Base-by-base conservation (phyloP, 495 filamentous ascomycete genomes). In the Aspergillus haitiensis region DNA sequence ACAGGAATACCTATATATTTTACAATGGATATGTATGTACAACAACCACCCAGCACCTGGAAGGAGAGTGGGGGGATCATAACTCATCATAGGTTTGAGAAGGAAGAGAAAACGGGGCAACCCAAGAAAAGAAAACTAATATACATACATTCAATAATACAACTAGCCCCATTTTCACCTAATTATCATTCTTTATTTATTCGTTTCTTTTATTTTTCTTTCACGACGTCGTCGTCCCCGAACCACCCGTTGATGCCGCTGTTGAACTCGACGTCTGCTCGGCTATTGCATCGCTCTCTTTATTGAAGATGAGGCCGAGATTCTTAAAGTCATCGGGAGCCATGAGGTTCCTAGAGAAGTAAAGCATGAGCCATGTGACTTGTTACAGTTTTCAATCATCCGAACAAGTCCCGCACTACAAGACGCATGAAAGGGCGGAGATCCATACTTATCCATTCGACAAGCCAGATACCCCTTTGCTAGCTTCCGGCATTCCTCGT, bases 291-390 rank as follows among this genome's bases (percentile, higher is more conserved):
- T 45, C 59, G 18, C 66, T 60, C 10, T 71, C 66, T 8, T 80
- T 70, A 45, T 81, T 74, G 33, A 91, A 89, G 11, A 77, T 75
- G 59, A 95, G 92, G 1, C 94, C 94, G 27, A 98, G 78, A 63
- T 98, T 98, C 74, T 88, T 88, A 67, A 97, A 91, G 55, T 93
- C 86, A 67, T 98, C 94, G 53, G 84, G 89, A 16, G 92, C 91
- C 94, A 98, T 98, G 35, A 98, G 79, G 69, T 97, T 96, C 67
- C 92, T 96, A 64, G 21, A 33, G 15, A 34, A 12, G 34, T 2
- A 39, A 12, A 11, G 18, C 46, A 46, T 54, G 27, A 37, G 49
- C 67, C 49, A 63, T 61, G 8, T 10, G 12, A 27, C 21, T 42
- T 55, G 9, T 6, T 18, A 10, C 4, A 18, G 10, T 16, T 10